Base-by-base conservation (phyloP, 2,329 filamentous ascomycete genomes). In the Periglandula ipomoeae region DNA sequence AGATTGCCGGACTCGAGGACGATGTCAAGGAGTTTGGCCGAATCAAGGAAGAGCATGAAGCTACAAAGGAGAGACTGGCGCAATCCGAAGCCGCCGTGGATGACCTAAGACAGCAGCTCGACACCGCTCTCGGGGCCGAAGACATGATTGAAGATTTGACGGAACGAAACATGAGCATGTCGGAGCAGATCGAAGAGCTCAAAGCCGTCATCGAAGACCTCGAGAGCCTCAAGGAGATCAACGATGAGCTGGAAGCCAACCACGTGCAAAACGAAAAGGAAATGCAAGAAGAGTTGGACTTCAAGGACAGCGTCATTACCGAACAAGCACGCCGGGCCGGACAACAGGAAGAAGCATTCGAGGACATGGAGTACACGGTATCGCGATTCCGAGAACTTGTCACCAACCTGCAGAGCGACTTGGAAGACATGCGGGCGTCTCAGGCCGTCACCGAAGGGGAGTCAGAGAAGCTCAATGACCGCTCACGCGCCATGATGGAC, bases 401-500 rank as follows among this genome's bases (percentile, higher is more conserved):
- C 47, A 84, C 84, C 10, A 90, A 82, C 56, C 70, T 97, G 52
- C 89, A 96, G 65, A 82, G 75, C 56, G 89, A 95, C 62, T 71
- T 97, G 55, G 87, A 95, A 58, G 90, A 97, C 60, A 91, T 96
- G 77, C 82, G 88, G 51, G 87, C 90, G 11, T 94, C 89, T 4
- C 88, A 94, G 59, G 88, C 90, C 40, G 86, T 97, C 56, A 94
- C 89, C 1, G 93, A 97, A 65, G 85, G 85, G 15, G 90, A 97
- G 64, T 89, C 91, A 1, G 89, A 90, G 63, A 89, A 97, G 64
- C 79, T 97, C 48, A 90, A 84, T 55, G 87, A 81, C 58, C 85
- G 89, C 53, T 95, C 91, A 40, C 82, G 89, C 53, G 89, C 91
- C 47, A 95, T 98, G 85, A 87, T 95, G 80, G 91, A 98, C 60